Evolutionary conservation across 2,329 filamentous ascomycete species (phyloP).

Genomic region (Stemphylium beticola): DNA sequence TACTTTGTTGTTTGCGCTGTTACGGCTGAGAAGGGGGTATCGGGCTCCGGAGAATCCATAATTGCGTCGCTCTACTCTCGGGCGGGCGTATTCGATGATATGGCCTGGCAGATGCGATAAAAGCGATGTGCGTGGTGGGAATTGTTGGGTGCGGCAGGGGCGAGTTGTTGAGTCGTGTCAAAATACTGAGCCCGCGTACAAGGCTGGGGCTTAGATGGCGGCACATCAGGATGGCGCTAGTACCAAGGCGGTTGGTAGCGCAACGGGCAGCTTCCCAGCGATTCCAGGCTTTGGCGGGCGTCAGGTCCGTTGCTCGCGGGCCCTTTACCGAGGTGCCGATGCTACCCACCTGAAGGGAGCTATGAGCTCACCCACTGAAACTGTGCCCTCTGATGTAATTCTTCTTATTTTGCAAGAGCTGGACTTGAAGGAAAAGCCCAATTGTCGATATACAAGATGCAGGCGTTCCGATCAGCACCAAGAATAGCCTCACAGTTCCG

Average conservation of each 20-base stretch:
- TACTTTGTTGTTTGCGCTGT: constrained; percentile 81
- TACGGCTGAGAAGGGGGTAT: constrained; percentile 92
- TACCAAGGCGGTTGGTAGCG: neutral
- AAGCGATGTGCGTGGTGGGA: constrained; percentile 9
- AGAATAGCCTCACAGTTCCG: constrained; percentile 66
- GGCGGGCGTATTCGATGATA: neutral
- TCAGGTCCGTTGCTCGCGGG: neutral
- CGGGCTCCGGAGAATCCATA: constrained; percentile 88
- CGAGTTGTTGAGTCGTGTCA: constrained; percentile 38
- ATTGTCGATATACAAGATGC: constrained; percentile 43
- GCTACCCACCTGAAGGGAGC: constrained; percentile 26
- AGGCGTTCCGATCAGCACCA: constrained; percentile 64
- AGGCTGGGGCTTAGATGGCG: constrained; percentile 28
- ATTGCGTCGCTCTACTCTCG: constrained; percentile 8
- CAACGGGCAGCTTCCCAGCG: neutral
- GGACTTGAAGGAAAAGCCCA: neutral
- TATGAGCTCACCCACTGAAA: constrained; percentile 1
- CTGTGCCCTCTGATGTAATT: constrained; percentile 1
- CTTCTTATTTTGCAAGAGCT: neutral
- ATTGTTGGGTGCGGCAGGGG: neutral
- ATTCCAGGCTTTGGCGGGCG: constrained; percentile 7
- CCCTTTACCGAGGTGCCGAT: constrained; percentile 37
- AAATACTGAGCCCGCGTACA: constrained; percentile 34
- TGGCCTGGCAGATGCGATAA: neutral
- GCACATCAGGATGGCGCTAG: constrained; percentile 7